Base-by-base conservation (phyloP, 768 basidiomycete genomes). In the Jaapia argillacea region DNA sequence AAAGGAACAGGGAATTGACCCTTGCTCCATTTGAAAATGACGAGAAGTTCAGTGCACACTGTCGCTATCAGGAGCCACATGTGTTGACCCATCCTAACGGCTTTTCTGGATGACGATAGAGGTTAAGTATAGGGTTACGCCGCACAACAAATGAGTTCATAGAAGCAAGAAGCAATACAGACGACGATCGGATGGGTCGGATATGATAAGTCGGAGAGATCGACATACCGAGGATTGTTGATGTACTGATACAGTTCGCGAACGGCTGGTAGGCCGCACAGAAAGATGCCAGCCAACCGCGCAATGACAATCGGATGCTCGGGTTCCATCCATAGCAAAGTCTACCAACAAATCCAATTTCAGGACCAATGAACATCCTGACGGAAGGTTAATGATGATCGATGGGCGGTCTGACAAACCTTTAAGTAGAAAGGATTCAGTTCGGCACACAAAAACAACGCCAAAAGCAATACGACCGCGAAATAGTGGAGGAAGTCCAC, bases 21-120 rank as follows among this genome's bases (percentile, higher is more conserved):
- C 52, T 75, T 66, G 50, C 83, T 78, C 87, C 86, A 91, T 66
- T 91, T 91, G 51, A 69, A 62, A 42, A 91, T 88, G 35, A 79
- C 81, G 41, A 91, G 68, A 26, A 88, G 59, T 58, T 91, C 88
- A 12, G 89, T 90, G 45, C 77, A 54, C 48, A 89, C 79, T n/a
- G 88, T 91, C 24, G 88, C 87, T 40, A 89, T 74, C 47, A 91
- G 66, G 33, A 91, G 66, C 88, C 88, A 90, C 25, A 81, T 79
- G 55, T 91, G 88, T 51, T 88, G 85, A 2, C 89, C 88, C 88
- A 91, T 90, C 45, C 88, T 74, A 48, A 80, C 79, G n/a, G 85
- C 81, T 51, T 70, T 79, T 54, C 88, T 90, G 54, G 23, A 26
- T 21, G 13, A 23, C 14, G 26, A n/a, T 33, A 26, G 6, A 24